phyloP scores from a whole-genome alignment of 2,329 filamentous ascomycete species.

The Emmonsiellopsis sp. region DNA sequence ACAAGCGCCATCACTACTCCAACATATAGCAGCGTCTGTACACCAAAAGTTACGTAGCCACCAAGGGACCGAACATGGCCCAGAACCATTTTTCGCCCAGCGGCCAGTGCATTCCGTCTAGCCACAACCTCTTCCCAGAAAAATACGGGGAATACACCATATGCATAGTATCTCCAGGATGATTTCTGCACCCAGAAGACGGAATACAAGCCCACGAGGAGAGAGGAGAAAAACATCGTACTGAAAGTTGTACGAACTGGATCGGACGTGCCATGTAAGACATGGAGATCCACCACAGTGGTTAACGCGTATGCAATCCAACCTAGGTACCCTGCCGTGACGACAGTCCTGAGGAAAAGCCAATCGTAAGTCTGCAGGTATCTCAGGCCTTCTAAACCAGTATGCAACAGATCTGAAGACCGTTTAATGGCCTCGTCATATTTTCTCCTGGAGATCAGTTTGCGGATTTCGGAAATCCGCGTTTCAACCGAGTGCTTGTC shows the following conservation, averaged over 20 bases:
- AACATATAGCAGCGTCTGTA: conserved; percentile 61
- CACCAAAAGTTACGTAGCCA: conserved; percentile 47
- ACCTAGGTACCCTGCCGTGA: conserved; percentile 83
- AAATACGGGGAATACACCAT: conserved; percentile 81
- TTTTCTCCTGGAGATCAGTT: conserved; percentile 55
- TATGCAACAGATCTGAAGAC: conserved; percentile 65
- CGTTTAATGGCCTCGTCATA: conserved; percentile 71
- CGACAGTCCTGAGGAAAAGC: conserved; percentile 82
- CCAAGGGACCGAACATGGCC: conserved; percentile 54
- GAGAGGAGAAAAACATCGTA: conserved; percentile 60
- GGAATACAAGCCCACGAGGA: conserved; percentile 66
- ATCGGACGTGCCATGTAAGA: conserved; percentile 61
- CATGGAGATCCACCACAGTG: conserved; percentile 78
- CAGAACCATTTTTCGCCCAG: conserved; percentile 61
- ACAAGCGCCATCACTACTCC: conserved; percentile 70
- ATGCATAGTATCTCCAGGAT: conserved; percentile 76
- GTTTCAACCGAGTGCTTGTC: conserved; percentile 51
- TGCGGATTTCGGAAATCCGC: conserved; percentile 58
- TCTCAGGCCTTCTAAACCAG: conserved; percentile 70
- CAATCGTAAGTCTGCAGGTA: conserved; percentile 98
- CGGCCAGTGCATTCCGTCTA: conserved; percentile 56
- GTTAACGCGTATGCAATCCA: conserved; percentile 92
- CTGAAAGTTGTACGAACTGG: conserved; percentile 53
- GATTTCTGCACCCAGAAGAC: conserved; percentile 73
- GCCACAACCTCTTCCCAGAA: conserved; percentile 97